Conservation (phyloP, 352 stramenopile species). For the Globisporangium takayamanum region DNA sequence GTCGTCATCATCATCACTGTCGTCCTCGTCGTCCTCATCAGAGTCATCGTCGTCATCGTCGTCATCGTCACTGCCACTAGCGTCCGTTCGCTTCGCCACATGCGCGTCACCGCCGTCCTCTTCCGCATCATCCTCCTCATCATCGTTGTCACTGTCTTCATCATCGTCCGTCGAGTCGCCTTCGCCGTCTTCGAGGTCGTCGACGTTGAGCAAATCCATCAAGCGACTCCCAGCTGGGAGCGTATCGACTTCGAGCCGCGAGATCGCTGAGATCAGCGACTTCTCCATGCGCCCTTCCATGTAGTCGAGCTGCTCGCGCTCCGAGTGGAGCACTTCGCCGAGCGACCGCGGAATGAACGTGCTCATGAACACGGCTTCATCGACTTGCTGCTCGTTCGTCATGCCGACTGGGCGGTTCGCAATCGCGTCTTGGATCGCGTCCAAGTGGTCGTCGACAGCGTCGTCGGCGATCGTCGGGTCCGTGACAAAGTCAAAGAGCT, state of each 20-base stretch:
- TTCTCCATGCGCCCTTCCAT: constrained; percentile 85
- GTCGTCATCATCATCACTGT: constrained; percentile 49
- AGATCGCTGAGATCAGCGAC: constrained; percentile 71
- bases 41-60: constrained; percentile 35
- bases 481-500: constrained; percentile 97
- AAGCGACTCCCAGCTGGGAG: constrained; percentile 36
- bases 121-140: constrained; percentile 46
- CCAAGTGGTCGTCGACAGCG: constrained; percentile 80
- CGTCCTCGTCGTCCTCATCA: constrained; percentile 27
- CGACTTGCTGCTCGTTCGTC: constrained; percentile 80
- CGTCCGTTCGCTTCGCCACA: constrained; percentile 32
- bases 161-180: constrained; percentile 48
- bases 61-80: constrained; percentile 23
- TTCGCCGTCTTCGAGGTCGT: constrained; percentile 76
- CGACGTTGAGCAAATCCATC: constrained; percentile 45
- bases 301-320: constrained; percentile 82
- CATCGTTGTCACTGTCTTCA: constrained; percentile 47
- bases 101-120: constrained; percentile 23
- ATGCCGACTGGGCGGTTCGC: constrained; percentile 52
- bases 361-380: constrained; percentile 93
- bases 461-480: constrained; percentile 63
- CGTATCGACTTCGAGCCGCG: constrained; percentile 52
- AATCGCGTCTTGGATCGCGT: constrained; percentile 87
- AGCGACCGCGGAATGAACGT: constrained; percentile 94
- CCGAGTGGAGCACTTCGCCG: constrained; percentile 89